Percentiles rank a stretch among this genome's conserved stretches.
Conservation (phyloP, 768 basidiomycete species). For the Steccherinum ochraceum region DNA sequence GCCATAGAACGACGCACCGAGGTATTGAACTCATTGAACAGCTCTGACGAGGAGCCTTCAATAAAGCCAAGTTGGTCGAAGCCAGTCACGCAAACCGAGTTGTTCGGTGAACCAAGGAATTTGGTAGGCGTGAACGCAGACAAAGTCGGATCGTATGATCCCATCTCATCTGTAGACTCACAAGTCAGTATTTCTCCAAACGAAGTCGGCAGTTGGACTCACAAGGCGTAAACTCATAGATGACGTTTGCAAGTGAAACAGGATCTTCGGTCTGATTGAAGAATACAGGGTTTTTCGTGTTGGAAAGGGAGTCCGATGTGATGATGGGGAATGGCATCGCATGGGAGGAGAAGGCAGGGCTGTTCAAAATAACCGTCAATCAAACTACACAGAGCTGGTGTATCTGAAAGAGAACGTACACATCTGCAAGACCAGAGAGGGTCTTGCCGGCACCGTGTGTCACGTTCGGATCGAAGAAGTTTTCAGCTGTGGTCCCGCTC, state of each 20-base stretch:
- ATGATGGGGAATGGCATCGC: constrained; percentile 64
- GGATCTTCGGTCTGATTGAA: constrained; percentile 41
- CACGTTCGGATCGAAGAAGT: constrained; percentile 55
- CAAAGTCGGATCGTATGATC: constrained; percentile 66
- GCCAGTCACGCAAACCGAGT: constrained; percentile 58
- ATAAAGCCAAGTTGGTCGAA: constrained; percentile 74
- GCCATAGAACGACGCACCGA: constrained; percentile 10
- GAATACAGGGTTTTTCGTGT: constrained; percentile 30
- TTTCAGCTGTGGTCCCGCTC: constrained; percentile 50
- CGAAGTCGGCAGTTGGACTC: constrained; percentile 17
- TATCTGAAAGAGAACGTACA: too few species aligned
- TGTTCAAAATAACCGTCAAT: too few species aligned
- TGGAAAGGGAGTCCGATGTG: constrained; percentile 47
- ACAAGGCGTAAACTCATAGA: constrained; percentile 27
- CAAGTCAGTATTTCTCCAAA: constrained; percentile 41
- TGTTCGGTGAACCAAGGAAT: constrained; percentile 58
- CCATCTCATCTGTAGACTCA: constrained; percentile 62
- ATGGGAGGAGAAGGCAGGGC: constrained; percentile 44
- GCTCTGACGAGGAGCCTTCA: constrained; percentile 67
- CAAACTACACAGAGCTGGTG: too few species aligned
- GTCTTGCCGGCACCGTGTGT: constrained; percentile 70
- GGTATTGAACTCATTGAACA: constrained; percentile 49
- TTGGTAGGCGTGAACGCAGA: constrained; percentile 64
- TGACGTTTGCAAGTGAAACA: constrained; percentile 26
- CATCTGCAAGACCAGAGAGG: constrained; percentile 48